phyloP scores from a whole-genome alignment of 2,329 filamentous ascomycete genomes.

The Diaporthe velutina region DNA sequence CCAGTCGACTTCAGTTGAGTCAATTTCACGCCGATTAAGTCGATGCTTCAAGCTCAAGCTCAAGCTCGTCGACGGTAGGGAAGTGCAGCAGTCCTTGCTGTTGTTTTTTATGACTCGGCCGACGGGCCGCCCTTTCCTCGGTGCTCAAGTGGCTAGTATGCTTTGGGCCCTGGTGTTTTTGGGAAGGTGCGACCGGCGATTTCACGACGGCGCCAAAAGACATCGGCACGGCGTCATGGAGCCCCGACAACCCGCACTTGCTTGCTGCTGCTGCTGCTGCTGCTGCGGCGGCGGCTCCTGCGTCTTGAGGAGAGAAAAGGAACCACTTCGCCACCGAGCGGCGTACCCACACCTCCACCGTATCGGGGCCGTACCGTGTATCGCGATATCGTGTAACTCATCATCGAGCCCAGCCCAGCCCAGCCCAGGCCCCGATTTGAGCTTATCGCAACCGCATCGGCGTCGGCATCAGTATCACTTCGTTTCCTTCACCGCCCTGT shows the following conservation, averaged over 20 bases:
- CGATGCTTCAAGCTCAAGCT: background rate
- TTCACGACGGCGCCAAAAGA: slow-evolving; percentile 25
- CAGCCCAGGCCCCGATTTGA: slow-evolving; percentile 1
- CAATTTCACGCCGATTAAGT: background rate
- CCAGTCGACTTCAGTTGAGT: background rate
- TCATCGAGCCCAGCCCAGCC: slow-evolving; percentile 18
- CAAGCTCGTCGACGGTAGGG: background rate
- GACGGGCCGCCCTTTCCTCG: background rate
- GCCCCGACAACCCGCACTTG: slow-evolving; percentile 15
- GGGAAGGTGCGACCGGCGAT: slow-evolving; percentile 5
- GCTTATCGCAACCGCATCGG: slow-evolving; percentile 15
- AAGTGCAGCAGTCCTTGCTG: background rate
- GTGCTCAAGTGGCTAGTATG: background rate
- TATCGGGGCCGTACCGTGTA: background rate
- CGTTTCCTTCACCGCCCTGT: slow-evolving; percentile 19
- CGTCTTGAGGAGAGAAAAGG: background rate
- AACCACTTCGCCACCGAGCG: slow-evolving; percentile 1
- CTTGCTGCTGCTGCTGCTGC: background rate
- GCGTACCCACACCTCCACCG: background rate
- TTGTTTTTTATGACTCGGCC: background rate
- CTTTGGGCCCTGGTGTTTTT: background rate
- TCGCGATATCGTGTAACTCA: slow-evolving; percentile 5
- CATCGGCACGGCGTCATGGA: slow-evolving; percentile 20
- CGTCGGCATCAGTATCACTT: slow-evolving; percentile 18
- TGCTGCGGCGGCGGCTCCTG: background rate